Evolutionary conservation across 2,329 filamentous ascomycete genomes (phyloP).

Genomic region (Echinosphaeria canescens): DNA sequence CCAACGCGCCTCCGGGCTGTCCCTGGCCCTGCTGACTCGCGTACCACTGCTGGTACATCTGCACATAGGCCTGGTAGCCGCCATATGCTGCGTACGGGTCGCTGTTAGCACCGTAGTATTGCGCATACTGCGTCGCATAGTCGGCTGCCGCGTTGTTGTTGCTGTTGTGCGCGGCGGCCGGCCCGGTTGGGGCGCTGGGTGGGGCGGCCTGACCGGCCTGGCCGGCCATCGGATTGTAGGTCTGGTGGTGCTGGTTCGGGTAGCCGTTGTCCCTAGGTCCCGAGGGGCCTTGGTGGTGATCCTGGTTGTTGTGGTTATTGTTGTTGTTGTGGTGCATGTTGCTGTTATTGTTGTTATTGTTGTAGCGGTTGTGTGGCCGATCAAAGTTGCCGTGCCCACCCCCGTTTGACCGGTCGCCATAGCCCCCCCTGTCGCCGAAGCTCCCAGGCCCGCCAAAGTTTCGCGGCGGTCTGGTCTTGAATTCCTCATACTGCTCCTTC

Average conservation of each 20-base stretch:
- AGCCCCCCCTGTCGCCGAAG: conserved; percentile 11
- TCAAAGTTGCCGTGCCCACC: too few relatives aligned
- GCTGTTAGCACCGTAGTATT: conserved; percentile 42
- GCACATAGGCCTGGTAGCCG: conserved; percentile 57
- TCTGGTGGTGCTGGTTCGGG: too few relatives aligned
- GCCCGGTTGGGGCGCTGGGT: too few relatives aligned
- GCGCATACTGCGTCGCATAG: conserved; percentile 64
- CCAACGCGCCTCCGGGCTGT: conserved; percentile 18
- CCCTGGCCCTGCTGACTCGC: conserved; percentile 28
- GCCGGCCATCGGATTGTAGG: too few relatives aligned
- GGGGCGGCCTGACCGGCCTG: too few relatives aligned
- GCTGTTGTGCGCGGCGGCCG: too few relatives aligned
- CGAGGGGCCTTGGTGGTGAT: conserved; percentile 18
- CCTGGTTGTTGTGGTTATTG: conserved; percentile 13
- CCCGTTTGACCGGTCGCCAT: conserved; percentile 16
- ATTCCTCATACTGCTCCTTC: conserved; percentile 72
- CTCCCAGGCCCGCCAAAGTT: conserved; percentile 23
- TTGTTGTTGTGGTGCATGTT: conserved; percentile 8
- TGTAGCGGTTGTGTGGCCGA: too few relatives aligned
- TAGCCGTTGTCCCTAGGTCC: too few relatives aligned
- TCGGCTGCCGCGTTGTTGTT: conserved; percentile 27
- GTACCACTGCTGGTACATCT: conserved; percentile 56
- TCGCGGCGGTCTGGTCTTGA: conserved; percentile 64
- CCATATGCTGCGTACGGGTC: conserved; percentile 82
- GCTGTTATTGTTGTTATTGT: too few relatives aligned